Percentiles rank a stretch among this genome's conserved stretches.
These are phyloP conservation scores for Trichophyton verrucosum DNA, from an alignment of 2,329 filamentous ascomycete genomes.

Conservation along the genomic window DNA sequence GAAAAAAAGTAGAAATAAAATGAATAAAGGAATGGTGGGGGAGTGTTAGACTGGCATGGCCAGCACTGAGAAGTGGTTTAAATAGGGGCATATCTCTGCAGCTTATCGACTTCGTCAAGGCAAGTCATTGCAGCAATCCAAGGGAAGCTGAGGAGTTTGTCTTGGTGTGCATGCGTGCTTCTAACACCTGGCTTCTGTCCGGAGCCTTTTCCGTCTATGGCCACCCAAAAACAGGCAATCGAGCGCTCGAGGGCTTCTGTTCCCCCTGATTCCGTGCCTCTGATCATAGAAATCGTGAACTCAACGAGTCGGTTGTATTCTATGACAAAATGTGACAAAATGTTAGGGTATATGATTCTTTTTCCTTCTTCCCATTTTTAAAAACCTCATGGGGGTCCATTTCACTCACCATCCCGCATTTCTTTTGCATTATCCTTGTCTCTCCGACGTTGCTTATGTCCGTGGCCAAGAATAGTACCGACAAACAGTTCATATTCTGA, in stretches of 20 bases:
- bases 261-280: constrained; percentile 14
- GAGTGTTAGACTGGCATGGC: too few species aligned
- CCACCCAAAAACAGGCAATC: constrained; percentile 18
- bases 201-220: constrained; percentile 7
- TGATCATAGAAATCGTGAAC: constrained; percentile 16
- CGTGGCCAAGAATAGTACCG: constrained; percentile 15
- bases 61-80: not conserved
- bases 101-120: constrained; percentile 17
- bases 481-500: constrained; percentile 14
- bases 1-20: not conserved
- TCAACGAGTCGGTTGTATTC: constrained; percentile 17
- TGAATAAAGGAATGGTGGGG: not conserved
- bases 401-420: constrained; percentile 16
- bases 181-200: not conserved
- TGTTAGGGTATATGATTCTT: not conserved
- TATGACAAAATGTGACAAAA: not conserved
- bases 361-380: not conserved
- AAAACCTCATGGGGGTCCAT: not conserved
- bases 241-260: constrained; percentile 18
- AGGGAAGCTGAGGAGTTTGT: constrained; percentile 16
- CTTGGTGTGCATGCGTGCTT: constrained; percentile 2
- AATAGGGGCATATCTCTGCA: constrained; percentile 12
- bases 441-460: constrained; percentile 15
- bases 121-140: constrained; percentile 20
- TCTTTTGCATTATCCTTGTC: constrained; percentile 17